phyloP scores from a whole-genome alignment of 108 stramenopile genomes.

The Skeletonema menzelii region DNA sequence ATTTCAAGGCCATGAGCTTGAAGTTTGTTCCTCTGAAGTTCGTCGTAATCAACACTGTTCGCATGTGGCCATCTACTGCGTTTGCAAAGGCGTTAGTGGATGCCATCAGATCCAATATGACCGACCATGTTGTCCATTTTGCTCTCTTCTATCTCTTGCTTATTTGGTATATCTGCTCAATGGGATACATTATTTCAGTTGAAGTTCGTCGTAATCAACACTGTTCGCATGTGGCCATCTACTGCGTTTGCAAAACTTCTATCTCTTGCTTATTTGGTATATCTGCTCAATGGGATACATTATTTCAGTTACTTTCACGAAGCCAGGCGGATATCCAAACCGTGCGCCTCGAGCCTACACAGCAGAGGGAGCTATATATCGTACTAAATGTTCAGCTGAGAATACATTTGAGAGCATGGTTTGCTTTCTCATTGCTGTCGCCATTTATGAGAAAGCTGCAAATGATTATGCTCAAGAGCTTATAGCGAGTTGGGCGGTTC shows the following conservation, averaged over 20 bases:
- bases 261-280: background rate
- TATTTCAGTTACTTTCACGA: background rate
- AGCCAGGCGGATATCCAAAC: background rate
- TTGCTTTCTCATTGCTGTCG: background rate
- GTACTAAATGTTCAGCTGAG: background rate
- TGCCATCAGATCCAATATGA: background rate
- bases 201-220: background rate
- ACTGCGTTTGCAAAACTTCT: background rate
- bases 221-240: background rate
- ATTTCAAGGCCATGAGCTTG: background rate
- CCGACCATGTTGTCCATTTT: background rate
- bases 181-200: too few relatives aligned
- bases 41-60: background rate
- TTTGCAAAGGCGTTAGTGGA: background rate
- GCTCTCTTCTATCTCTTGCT: background rate
- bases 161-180: background rate
- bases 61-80: background rate
- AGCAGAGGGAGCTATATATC: background rate
- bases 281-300: background rate
- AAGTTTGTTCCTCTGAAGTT: background rate
- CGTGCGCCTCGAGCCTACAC: background rate
- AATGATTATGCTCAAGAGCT: background rate
- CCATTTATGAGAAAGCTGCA: background rate
- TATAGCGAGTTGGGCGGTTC: background rate
- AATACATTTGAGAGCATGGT: background rate